Evolutionary conservation across 2,329 filamentous ascomycete genomes (phyloP), one percentile per base, ranked within the genome.

Genomic region (Ceratocystis eucalypticola): DNA sequence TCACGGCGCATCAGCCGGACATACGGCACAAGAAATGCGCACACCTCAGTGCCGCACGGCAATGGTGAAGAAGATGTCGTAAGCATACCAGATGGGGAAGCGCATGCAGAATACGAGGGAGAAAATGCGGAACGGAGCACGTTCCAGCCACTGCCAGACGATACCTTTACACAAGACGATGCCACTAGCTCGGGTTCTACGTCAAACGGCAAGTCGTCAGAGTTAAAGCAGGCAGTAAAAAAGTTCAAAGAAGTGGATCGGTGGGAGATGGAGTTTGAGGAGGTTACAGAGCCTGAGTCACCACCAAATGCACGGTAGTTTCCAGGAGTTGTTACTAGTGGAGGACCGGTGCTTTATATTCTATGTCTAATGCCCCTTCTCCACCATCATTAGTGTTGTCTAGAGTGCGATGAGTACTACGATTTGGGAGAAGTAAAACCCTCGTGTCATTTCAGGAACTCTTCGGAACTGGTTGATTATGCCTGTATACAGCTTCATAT

Each of bases 231-330:
- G 62, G 82, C 84, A 50, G 78, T 78, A 8, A 80, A 77, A 72
- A 88, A 88, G 74, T 88, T 88, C 71, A 79, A 82, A 73, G 85
- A 88, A 74, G 86, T 88, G 50, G 86, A 88, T 73, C 77, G 80
- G 74, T 88, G 85, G 84, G 79, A 86, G 74, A 75, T 88, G 68
- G 83, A 84, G 63, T 88, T 83, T 74, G 86, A 88, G 76, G 84
- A 85, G 70, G 79, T 84, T 62, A 80, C 79, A 25, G 79, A 82
- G 73, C 79, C 78, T 68, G 37, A 44, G 63, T 81, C 80, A 67
- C 82, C 82, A 1, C 74, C 75, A 46, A 77, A 79, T 70, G 81
- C 78, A 53, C 77, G 82, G 67, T 84, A 70, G 62, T 57, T 37
- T 41, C 22, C 37, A 64, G 28, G 20, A 1, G n/a, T 48, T 17